Conservation (phyloP, 345 rosid genomes). For the Cochlearia excelsa region DNA sequence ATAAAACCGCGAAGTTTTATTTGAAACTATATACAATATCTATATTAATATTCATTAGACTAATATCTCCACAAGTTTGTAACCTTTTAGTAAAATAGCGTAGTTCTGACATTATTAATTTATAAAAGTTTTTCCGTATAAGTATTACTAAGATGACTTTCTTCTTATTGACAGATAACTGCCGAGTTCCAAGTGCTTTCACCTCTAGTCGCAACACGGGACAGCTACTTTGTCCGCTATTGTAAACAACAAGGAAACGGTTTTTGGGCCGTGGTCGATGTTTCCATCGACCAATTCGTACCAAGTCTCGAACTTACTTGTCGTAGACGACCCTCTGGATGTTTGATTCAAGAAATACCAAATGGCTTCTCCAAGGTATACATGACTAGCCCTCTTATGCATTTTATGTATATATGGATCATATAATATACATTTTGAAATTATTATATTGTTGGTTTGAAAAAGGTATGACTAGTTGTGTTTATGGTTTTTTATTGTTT, state of each 20-base stretch:
- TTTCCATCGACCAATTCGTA: slow-evolving; percentile 70
- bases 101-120: no score
- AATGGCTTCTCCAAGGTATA: slow-evolving; percentile 78
- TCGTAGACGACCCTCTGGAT: slow-evolving; percentile 86
- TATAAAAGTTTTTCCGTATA: not conserved
- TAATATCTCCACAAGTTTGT: no score
- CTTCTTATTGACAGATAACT: slow-evolving; percentile 52
- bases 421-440: not conserved
- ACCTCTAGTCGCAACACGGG: slow-evolving; percentile 78
- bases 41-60: no score
- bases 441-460: slow-evolving; percentile 12
- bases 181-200: slow-evolving; percentile 78
- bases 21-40: no score
- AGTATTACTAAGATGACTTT: no score
- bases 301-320: slow-evolving; percentile 51
- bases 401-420: not conserved
- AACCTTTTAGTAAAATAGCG: no score
- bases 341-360: slow-evolving; percentile 71
- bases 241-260: slow-evolving; percentile 74
- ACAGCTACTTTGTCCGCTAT: slow-evolving; percentile 66
- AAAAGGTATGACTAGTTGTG: no score
- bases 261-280: slow-evolving; percentile 91
- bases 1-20: no score
- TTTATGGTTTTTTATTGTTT: no score
- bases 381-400: no score